A percentile compares a stretch with the other conserved stretches of the same genome.
Evolutionary conservation across 2,329 filamentous ascomycete genomes (phyloP).

Genomic region (Chaetomiaceae sp.): DNA sequence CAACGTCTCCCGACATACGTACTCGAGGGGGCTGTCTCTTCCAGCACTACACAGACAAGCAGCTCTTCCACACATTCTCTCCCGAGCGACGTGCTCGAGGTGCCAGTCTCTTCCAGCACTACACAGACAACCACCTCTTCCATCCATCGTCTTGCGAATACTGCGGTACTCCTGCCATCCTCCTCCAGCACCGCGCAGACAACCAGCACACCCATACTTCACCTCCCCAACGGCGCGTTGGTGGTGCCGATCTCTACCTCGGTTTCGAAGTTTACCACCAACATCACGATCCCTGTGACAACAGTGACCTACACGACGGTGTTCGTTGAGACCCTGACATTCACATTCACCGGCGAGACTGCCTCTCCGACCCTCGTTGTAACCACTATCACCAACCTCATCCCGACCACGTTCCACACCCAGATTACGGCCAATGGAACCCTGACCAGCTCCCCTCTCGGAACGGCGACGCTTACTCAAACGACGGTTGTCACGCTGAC

Average conservation of each 20-base stretch:
- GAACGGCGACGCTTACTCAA: not conserved
- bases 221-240: slow-evolving; percentile 10
- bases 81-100: too few relatives aligned
- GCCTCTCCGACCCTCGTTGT: slow-evolving; percentile 6
- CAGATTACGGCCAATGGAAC: slow-evolving; percentile 8
- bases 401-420: slow-evolving; percentile 8
- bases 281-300: slow-evolving; percentile 11
- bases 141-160: too few relatives aligned
- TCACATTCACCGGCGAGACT: slow-evolving; percentile 1
- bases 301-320: slow-evolving; percentile 8
- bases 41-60: too few relatives aligned
- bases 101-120: not conserved
- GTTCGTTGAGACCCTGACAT: not conserved
- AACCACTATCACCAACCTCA: not conserved
- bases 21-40: too few relatives aligned
- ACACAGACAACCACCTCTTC: too few relatives aligned
- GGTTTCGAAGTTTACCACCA: slow-evolving; percentile 16
- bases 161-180: too few relatives aligned
- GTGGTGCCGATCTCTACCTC: slow-evolving; percentile 11
- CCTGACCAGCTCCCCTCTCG: not conserved
- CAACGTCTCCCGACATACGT: too few relatives aligned
- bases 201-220: too few relatives aligned
- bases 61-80: too few relatives aligned
- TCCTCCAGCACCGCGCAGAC: too few relatives aligned
- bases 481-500: slow-evolving; percentile 1